Evolutionary conservation across 352 stramenopile genomes (phyloP).

Genomic region (Phytophthora niederhauseri): DNA sequence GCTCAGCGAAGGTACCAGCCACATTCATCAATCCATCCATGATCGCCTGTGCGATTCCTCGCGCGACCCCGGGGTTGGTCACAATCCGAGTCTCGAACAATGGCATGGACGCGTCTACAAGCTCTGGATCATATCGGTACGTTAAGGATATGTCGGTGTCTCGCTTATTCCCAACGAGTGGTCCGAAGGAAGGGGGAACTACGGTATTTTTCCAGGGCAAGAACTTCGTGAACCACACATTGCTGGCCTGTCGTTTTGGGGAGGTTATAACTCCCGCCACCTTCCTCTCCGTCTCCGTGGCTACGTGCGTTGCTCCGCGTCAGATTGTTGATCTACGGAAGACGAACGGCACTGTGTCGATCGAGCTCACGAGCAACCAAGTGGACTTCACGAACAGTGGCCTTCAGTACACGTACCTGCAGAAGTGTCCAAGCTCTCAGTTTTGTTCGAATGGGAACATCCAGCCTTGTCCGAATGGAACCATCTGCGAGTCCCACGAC

Average conservation of each 20-base stretch:
- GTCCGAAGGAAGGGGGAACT: conserved; percentile 75
- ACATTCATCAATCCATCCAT: conserved; percentile 50
- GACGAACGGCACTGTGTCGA: conserved; percentile 51
- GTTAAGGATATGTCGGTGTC: conserved; percentile 85
- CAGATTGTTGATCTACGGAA: conserved; percentile 54
- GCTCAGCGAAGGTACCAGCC: conserved; percentile 39
- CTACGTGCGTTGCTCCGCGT: conserved; percentile 84
- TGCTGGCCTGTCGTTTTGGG: conserved; percentile 91
- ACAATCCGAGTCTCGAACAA: conserved; percentile 86
- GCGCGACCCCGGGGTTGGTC: conserved; percentile 59
- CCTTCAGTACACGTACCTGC: conserved; percentile 78
- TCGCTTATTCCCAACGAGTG: conserved; percentile 71
- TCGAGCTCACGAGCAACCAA: conserved; percentile 90
- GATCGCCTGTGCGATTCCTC: conserved; percentile 69
- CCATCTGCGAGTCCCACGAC: conserved; percentile 52
- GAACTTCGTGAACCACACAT: conserved; percentile 94
- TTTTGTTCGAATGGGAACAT: conserved; percentile 70
- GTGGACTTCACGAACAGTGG: conserved; percentile 82
- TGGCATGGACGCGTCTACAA: conserved; percentile 65
- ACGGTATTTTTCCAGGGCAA: conserved; percentile 92
- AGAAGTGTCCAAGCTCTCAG: conserved; percentile 56
- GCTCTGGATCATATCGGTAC: conserved; percentile 73
- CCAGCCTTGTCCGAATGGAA: conserved; percentile 89
- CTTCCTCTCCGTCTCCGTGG: conserved; percentile 76
- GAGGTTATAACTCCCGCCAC: conserved; percentile 64